Conservation (phyloP, 805 yeast species). For the Candida dendrica region DNA sequence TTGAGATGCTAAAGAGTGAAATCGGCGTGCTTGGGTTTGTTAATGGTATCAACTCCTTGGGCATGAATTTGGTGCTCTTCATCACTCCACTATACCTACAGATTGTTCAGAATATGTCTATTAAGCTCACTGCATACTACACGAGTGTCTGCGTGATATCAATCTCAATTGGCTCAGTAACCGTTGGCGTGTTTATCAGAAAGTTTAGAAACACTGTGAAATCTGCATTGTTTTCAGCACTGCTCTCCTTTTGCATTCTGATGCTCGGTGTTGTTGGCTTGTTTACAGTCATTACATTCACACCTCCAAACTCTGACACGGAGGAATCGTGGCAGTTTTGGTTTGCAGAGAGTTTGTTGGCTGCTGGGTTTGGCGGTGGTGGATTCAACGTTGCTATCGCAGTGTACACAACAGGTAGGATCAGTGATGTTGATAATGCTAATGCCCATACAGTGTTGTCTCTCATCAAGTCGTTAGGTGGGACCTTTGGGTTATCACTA, state of each 20-base stretch:
- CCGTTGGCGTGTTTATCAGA: conserved; percentile 25
- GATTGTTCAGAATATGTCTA: conserved; percentile 26
- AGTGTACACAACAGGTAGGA: conserved; percentile 29
- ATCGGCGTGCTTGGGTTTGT: conserved; percentile 26
- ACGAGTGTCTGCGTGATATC: conserved; percentile 29
- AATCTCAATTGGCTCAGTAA: conserved; percentile 27
- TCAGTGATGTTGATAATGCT: conserved; percentile 30
- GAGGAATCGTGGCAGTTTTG: conserved; percentile 8
- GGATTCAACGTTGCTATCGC: conserved; percentile 29
- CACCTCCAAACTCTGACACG: conserved; percentile 2
- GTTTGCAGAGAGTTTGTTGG: conserved; percentile 18
- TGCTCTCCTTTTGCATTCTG: neutral
- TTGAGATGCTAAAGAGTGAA: conserved; percentile 26
- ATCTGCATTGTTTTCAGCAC: neutral
- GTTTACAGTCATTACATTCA: neutral
- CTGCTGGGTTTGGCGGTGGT: conserved; percentile 29
- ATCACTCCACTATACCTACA: conserved; percentile 31
- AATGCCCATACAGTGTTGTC: conserved; percentile 34
- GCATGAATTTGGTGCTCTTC: conserved; percentile 24
- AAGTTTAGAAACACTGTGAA: conserved; percentile 1
- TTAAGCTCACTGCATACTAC: conserved; percentile 27
- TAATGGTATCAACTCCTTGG: conserved; percentile 27
- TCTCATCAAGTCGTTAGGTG: conserved; percentile 32
- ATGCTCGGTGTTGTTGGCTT: conserved; percentile 5
- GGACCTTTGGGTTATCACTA: conserved; percentile 31